Percentiles rank a stretch among this genome's conserved stretches.
These are phyloP conservation scores for Albifimbria verrucaria DNA, from an alignment of 2,329 filamentous ascomycete genomes.

Conservation along the genomic window DNA sequence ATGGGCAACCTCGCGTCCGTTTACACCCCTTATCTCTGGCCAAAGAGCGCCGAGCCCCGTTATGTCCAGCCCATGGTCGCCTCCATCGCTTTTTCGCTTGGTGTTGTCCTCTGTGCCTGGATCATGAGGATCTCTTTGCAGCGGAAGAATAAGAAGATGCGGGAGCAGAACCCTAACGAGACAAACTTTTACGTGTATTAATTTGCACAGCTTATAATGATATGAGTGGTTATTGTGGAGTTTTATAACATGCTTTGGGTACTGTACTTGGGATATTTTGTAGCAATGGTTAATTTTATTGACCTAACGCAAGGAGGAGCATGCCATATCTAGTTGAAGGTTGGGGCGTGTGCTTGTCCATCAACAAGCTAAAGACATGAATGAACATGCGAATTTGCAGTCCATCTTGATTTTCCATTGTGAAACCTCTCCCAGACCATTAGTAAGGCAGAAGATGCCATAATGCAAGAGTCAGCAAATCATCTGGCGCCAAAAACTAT, in stretches of 20 bases:
- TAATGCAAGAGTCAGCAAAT: too few relatives aligned
- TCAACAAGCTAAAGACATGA: not conserved
- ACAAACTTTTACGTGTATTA: conserved; percentile 27
- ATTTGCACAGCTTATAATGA: not conserved
- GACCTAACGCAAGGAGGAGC: too few relatives aligned
- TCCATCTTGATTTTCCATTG: not conserved
- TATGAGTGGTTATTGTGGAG: not conserved
- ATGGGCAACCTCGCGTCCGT: conserved; percentile 15
- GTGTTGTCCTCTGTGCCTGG: conserved; percentile 35
- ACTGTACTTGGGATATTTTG: too few relatives aligned
- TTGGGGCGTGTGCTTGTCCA: not conserved
- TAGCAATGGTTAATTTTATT: too few relatives aligned
- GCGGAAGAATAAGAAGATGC: conserved; percentile 30
- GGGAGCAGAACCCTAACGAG: conserved; percentile 14
- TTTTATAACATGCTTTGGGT: not conserved
- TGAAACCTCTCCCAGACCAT: too few relatives aligned
- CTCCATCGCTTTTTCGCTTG: conserved; percentile 22
- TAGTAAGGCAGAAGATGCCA: too few relatives aligned
- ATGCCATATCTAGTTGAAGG: too few relatives aligned
- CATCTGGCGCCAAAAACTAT: too few relatives aligned
- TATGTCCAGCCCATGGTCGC: conserved; percentile 15
- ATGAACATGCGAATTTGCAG: not conserved
- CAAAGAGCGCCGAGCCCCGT: conserved; percentile 8
- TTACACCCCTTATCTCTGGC: conserved; percentile 19
- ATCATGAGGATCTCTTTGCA: conserved; percentile 29